A percentile compares a stretch with the other conserved stretches of the same genome.
phyloP scores from a whole-genome alignment of 495 filamentous ascomycete species.

The Penicillium waksmanii region DNA sequence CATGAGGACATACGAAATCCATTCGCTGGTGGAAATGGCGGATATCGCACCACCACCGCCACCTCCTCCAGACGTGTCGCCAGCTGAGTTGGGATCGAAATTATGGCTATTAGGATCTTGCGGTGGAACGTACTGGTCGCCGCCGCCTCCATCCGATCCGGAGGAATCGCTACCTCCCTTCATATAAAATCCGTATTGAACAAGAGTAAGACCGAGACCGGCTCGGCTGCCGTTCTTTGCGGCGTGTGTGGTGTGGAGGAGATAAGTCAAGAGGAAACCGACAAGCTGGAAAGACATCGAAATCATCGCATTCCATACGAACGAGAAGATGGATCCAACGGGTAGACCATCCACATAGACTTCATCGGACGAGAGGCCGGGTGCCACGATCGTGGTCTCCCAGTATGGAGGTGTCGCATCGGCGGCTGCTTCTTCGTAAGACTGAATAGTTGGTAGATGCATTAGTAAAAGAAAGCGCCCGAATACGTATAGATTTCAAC shows the following conservation, averaged over 20 bases:
- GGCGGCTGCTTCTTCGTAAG: conserved; percentile 97
- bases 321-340: conserved; percentile 92
- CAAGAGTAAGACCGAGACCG: conserved; percentile 92
- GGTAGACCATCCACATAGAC: conserved; percentile 96
- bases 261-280: conserved; percentile 96
- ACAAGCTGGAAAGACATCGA: conserved; percentile 97
- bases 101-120: conserved; percentile 88
- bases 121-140: conserved; percentile 61
- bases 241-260: conserved; percentile 95
- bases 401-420: conserved; percentile 97
- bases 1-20: conserved; percentile 93
- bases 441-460: conserved; percentile 51
- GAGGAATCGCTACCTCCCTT: conserved; percentile 59
- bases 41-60: conserved; percentile 40
- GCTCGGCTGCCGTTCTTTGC: conserved; percentile 96
- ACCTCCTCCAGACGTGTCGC: conserved; percentile 43
- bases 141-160: conserved; percentile 53
- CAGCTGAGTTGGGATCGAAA: conserved; percentile 75
- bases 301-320: conserved; percentile 98
- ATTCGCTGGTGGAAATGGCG: conserved; percentile 73
- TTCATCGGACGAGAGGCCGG: conserved; percentile 83
- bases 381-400: conserved; percentile 97
- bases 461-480: conserved; percentile 24
- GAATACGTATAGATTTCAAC: conserved; percentile 34
- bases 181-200: conserved; percentile 97